Conservation (phyloP, 371 early-diverging fungal genomes). For the Rhizopus delemar region DNA sequence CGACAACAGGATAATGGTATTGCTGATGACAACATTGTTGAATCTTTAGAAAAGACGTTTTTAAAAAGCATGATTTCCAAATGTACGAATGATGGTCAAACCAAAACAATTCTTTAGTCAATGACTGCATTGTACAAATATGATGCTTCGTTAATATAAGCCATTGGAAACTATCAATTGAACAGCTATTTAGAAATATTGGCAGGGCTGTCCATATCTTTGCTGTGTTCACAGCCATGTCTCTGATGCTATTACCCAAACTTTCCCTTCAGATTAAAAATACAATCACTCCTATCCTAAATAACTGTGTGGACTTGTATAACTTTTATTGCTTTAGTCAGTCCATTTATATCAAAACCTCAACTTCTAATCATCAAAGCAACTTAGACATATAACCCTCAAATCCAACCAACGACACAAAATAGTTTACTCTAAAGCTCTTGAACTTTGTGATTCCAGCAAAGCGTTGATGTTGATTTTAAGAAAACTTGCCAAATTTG, state of each 20-base stretch:
- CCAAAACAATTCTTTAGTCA: too few relatives aligned
- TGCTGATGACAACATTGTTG: conserved; percentile 7
- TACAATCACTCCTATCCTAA: conserved; percentile 1
- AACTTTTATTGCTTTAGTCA: too few relatives aligned
- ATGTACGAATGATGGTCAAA: not conserved
- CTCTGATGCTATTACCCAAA: not conserved
- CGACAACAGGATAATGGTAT: not conserved
- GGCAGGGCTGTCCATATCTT: conserved; percentile 4
- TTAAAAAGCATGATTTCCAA: conserved; percentile 8
- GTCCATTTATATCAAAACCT: too few relatives aligned
- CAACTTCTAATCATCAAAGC: too few relatives aligned
- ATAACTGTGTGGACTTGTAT: not conserved
- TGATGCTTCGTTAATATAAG: not conserved
- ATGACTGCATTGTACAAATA: not conserved
- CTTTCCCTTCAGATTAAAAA: conserved; percentile 1
- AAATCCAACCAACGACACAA: too few relatives aligned
- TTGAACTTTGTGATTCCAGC: too few relatives aligned
- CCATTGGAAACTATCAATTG: conserved; percentile 5
- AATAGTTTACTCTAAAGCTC: too few relatives aligned
- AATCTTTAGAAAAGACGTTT: conserved; percentile 10
- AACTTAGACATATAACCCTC: too few relatives aligned
- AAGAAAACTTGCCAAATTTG: too few relatives aligned
- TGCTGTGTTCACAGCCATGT: conserved; percentile 3
- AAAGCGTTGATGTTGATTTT: too few relatives aligned
- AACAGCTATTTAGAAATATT: conserved; percentile 4